Conservation (phyloP, 163 green algal species). For the Coccomyxa subellipsoidea region DNA sequence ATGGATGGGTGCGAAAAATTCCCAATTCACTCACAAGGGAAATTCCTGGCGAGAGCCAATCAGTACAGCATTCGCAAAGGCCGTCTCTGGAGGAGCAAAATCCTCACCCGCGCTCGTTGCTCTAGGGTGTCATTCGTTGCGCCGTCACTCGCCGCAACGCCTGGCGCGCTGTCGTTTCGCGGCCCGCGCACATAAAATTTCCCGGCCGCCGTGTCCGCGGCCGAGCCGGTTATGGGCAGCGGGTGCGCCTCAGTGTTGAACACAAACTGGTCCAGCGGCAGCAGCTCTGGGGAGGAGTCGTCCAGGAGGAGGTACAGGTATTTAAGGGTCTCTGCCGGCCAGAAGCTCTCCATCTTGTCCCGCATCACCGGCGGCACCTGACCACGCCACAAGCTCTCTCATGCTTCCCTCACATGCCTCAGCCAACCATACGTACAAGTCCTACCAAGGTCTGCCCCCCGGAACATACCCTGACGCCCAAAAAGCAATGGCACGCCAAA, state of each 20-base stretch:
- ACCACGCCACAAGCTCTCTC: not conserved
- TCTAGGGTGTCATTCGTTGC: not conserved
- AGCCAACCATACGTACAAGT: too few species aligned
- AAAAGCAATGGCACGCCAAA: too few species aligned
- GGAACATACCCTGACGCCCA: too few species aligned
- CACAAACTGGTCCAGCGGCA: conserved; percentile 84
- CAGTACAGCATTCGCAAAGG: too few species aligned
- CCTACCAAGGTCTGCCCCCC: too few species aligned
- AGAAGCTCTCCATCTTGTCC: conserved; percentile 94
- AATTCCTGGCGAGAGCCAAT: not conserved
- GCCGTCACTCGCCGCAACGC: not conserved
- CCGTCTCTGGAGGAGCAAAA: too few species aligned
- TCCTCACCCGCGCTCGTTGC: not conserved
- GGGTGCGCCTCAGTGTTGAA: conserved; percentile 97
- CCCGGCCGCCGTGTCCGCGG: not conserved
- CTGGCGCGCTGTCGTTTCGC: not conserved
- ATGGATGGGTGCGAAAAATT: not conserved
- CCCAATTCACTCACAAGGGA: not conserved
- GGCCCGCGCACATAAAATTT: not conserved
- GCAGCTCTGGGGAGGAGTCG: conserved; percentile 32
- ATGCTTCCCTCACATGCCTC: too few species aligned
- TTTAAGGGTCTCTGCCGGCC: conserved; percentile 92
- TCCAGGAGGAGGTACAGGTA: conserved; percentile 91
- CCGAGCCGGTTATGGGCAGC: conserved; percentile 49
- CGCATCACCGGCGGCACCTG: conserved; percentile 47